Evolutionary conservation across 257 asterid genomes (phyloP).

Genomic region (Przewalskia tangutica): DNA sequence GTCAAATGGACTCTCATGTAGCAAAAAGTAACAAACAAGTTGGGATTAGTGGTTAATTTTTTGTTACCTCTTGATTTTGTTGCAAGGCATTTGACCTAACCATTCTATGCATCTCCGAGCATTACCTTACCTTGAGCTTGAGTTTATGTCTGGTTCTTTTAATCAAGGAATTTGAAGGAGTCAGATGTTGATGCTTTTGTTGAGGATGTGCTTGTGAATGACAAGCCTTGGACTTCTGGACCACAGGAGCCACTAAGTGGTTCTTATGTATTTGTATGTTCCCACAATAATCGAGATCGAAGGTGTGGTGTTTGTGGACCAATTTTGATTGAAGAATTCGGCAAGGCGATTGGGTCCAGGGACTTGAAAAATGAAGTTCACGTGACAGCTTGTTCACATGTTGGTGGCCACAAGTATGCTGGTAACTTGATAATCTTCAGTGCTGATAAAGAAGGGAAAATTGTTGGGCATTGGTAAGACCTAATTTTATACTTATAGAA

Average conservation of each 20-base stretch:
- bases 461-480: slow-evolving; percentile 80
- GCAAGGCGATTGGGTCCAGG: slow-evolving; percentile 52
- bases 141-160: background rate
- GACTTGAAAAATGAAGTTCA: slow-evolving; percentile 39
- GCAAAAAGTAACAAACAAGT: background rate
- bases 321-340: slow-evolving; percentile 61
- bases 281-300: slow-evolving; percentile 72
- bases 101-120: background rate
- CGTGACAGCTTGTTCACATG: slow-evolving; percentile 87
- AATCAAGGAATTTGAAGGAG: slow-evolving; percentile 62
- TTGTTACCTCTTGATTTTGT: background rate
- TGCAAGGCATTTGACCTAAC: background rate
- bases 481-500: background rate
- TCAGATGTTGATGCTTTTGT: slow-evolving; percentile 69
- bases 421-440: slow-evolving; percentile 80
- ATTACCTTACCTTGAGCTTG: background rate
- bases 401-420: slow-evolving; percentile 98
- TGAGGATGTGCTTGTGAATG: slow-evolving; percentile 75
- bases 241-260: slow-evolving; percentile 54
- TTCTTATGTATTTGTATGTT: slow-evolving; percentile 83
- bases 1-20: no score
- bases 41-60: background rate
- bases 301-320: slow-evolving; percentile 99
- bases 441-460: slow-evolving; percentile 46
- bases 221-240: slow-evolving; percentile 67